These are phyloP conservation scores for Boletus pseudo-olivaceus DNA, from an alignment of 768 basidiomycete genomes.

Conservation along the genomic window DNA sequence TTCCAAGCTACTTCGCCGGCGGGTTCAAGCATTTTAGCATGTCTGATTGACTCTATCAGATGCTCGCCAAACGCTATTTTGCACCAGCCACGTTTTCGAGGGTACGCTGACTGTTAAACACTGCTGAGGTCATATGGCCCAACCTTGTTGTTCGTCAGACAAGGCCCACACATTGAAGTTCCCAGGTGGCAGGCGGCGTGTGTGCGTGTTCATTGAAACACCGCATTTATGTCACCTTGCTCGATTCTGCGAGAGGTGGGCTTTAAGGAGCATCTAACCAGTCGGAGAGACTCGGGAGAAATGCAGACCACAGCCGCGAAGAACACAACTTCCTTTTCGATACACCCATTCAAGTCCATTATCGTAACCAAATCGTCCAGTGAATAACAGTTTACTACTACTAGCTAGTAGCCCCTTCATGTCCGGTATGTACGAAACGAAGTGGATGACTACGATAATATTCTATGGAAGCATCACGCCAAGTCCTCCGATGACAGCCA, in stretches of 20 bases:
- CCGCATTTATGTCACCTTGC: constrained; percentile 6
- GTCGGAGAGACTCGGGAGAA: too few species aligned
- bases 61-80: neutral
- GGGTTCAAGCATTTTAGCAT: neutral
- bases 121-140: too few species aligned
- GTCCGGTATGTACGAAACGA: too few species aligned
- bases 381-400: too few species aligned
- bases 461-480: constrained; percentile 13
- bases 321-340: neutral
- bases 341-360: too few species aligned
- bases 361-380: too few species aligned
- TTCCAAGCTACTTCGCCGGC: neutral
- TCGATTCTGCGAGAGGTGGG: neutral
- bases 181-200: neutral
- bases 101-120: neutral
- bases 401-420: too few species aligned
- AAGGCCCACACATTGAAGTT: constrained; percentile 9
- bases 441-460: too few species aligned
- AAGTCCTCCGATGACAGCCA: constrained; percentile 14
- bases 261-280: neutral
- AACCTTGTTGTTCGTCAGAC: neutral
- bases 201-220: neutral
- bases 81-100: constrained; percentile 1
- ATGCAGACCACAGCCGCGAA: too few species aligned
- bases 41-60: neutral